Evolutionary conservation across 805 yeast species (phyloP).

Genomic region (Wickerhamiella qilinensis): DNA sequence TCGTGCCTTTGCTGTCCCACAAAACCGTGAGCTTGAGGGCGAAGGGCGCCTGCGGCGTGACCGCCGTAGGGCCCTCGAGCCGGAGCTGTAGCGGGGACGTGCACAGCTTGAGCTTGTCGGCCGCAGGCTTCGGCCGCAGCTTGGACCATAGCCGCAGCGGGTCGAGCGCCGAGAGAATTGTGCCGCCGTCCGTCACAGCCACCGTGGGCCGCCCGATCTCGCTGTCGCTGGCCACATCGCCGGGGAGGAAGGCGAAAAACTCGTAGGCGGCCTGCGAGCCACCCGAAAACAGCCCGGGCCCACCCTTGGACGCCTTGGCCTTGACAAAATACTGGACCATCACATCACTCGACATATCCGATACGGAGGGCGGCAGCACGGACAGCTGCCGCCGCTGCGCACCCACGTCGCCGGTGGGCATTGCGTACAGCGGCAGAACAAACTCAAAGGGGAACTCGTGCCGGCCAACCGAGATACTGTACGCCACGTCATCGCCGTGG

Average conservation of each 20-base stretch:
- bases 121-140: too few species aligned
- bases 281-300: not conserved
- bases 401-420: constrained; percentile 8
- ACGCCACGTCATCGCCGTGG: constrained; percentile 12
- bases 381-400: constrained; percentile 7
- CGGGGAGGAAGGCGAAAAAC: constrained; percentile 40
- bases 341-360: constrained; percentile 15
- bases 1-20: too few species aligned
- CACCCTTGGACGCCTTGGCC: constrained; percentile 17
- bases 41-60: too few species aligned
- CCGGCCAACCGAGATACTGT: constrained; percentile 22
- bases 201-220: too few species aligned
- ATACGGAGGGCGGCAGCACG: constrained; percentile 21
- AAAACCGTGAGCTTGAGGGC: too few species aligned
- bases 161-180: too few species aligned
- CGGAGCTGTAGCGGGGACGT: too few species aligned
- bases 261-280: constrained; percentile 13
- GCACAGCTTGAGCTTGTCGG: too few species aligned
- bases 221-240: constrained; percentile 9
- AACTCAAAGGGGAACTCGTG: constrained; percentile 23
- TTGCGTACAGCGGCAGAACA: constrained; percentile 16
- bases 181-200: too few species aligned
- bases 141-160: too few species aligned
- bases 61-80: too few species aligned
- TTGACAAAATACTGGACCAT: constrained; percentile 38